Evolutionary conservation across 768 basidiomycete genomes (phyloP), one percentile per base, ranked within the genome.

Genomic region (Russula griseocarnosa): DNA sequence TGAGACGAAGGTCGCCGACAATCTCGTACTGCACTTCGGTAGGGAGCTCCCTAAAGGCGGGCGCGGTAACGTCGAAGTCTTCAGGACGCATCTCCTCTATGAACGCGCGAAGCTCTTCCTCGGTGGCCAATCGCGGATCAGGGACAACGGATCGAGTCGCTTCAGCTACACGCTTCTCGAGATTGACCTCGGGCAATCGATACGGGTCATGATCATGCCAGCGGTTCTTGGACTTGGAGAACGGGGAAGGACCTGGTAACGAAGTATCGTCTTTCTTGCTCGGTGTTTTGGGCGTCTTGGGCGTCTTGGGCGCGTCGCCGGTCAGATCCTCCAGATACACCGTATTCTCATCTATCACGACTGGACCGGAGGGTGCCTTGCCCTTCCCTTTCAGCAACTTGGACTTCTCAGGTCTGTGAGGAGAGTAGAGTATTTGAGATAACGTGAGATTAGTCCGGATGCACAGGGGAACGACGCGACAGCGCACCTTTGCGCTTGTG

Each of bases 21-120:
- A 99, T 96, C 77, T 99, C 97, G 75, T 98, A 99, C 70, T 99
- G 94, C 24, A 97, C 86, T 73, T 98, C 95, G 0, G 93, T 96
- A 3, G 97, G 95, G 3, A 98, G 83, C 66, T 92, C 90, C 26
- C 87, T 84, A 73, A 99, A 99, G 22, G 87, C 92, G 5, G 92
- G 83, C 2, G 94, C 94, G 20, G 86, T 82, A 60, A 97, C 83
- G 71, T 98, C 96, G 69, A 98, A 92, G 71, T 98, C 94, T 70
- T 94, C 94, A 0, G 95, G 94, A 2, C 88, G 85, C 87, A 98
- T 95, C 51, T 95, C 91, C 63, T 98, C 94, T 67, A 98, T 97
- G 75, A 98, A 98, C 1, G 83, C 76, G 22, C 87, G 87, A 3
- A 98, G 80, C 72, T 99, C 97, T 46, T 94, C 97, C 73, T 97